phyloP scores from a whole-genome alignment of 208 protist species.

The Leishmania aethiopica region DNA sequence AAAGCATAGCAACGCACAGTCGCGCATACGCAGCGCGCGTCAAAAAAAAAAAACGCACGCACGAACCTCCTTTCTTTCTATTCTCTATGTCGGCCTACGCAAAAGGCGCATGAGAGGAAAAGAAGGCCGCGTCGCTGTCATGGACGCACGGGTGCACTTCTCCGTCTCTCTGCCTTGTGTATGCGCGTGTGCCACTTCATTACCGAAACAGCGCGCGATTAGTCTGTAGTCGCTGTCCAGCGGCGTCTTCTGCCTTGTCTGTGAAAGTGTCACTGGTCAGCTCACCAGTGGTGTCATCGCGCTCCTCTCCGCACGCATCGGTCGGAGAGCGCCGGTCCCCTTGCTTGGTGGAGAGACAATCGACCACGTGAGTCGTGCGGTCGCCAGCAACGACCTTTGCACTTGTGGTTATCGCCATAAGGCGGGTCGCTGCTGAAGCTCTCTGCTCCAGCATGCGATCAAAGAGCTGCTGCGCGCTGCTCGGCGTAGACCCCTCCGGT shows the following conservation, averaged over 20 bases:
- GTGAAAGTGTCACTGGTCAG: neutral
- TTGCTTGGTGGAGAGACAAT: conserved; percentile 8
- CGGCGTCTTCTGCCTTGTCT: neutral
- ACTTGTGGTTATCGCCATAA: neutral
- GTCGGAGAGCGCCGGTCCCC: neutral
- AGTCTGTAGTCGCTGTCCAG: conserved; percentile 8
- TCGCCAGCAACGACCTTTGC: neutral
- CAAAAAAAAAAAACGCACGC: neutral
- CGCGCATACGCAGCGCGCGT: neutral
- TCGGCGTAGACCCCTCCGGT: neutral
- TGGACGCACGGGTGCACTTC: neutral
- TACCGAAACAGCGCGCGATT: conserved; percentile 25
- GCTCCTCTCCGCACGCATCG: neutral
- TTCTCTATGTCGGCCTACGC: neutral
- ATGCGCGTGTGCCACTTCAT: neutral
- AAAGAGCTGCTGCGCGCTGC: conserved; percentile 31
- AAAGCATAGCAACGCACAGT: neutral
- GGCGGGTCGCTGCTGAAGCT: too few relatives aligned
- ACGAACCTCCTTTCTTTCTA: neutral
- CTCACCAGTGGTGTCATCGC: neutral
- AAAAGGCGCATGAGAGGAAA: neutral
- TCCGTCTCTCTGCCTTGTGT: neutral
- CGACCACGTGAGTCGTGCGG: neutral
- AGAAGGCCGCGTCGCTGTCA: neutral
- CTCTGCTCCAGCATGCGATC: conserved; percentile 27